These are phyloP conservation scores for Kwoniella bestiolae DNA, from an alignment of 768 basidiomycete species.

Conservation along the genomic window DNA sequence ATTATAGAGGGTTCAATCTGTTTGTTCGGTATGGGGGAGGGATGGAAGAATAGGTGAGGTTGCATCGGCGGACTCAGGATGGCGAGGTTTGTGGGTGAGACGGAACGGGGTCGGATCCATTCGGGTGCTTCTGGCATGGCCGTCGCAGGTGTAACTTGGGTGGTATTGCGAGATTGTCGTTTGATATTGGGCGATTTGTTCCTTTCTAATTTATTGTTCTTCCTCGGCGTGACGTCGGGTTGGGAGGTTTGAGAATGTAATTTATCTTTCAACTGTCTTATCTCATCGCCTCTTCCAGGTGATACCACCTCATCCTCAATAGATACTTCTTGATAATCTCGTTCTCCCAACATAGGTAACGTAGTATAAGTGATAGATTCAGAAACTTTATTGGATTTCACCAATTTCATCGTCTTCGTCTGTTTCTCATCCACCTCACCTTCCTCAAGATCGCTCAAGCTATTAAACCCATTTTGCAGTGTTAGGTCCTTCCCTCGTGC, in stretches of 20 bases:
- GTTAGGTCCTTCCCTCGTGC: constrained; percentile 28
- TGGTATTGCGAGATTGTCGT: not conserved
- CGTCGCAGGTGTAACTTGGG: not conserved
- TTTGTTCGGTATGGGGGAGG: constrained; percentile 5
- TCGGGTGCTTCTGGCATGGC: constrained; percentile 25
- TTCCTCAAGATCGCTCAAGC: not conserved
- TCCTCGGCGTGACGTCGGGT: not conserved
- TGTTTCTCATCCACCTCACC: constrained; percentile 19
- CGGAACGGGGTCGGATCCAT: constrained; percentile 41
- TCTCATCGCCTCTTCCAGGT: not conserved
- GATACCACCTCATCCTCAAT: not conserved
- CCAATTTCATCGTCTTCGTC: constrained; percentile 35
- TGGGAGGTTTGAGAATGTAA: constrained; percentile 10
- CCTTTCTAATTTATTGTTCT: not conserved
- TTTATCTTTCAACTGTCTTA: constrained; percentile 28
- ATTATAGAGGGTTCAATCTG: constrained; percentile 8
- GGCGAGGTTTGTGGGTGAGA: constrained; percentile 30
- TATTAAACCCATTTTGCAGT: not conserved
- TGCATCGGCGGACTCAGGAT: constrained; percentile 41
- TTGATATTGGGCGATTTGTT: constrained; percentile 30
- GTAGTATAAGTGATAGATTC: not conserved
- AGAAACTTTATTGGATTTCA: constrained; percentile 1
- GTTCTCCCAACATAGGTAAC: not conserved
- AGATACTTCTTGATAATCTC: constrained; percentile 1
- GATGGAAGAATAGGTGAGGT: constrained; percentile 48